Evolutionary conservation across 2,329 filamentous ascomycete genomes (phyloP).

Genomic region (Colletotrichum sp.): DNA sequence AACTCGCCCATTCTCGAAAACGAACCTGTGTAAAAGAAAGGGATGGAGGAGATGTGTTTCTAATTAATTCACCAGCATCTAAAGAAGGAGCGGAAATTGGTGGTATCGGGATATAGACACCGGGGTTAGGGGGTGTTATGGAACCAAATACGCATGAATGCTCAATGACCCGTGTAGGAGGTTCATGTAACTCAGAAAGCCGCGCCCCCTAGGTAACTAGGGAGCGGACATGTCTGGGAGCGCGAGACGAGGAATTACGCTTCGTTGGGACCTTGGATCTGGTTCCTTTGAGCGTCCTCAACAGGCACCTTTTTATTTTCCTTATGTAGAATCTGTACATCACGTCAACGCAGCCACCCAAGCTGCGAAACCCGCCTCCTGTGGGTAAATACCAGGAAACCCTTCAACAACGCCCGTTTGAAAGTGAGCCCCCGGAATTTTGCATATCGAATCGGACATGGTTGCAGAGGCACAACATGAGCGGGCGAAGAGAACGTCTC

Average conservation of each 20-base stretch:
- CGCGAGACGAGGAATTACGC: constrained; percentile 1
- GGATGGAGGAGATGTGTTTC: background rate
- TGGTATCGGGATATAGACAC: constrained; percentile 15
- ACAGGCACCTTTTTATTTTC: constrained; percentile 20
- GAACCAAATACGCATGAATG: constrained; percentile 7
- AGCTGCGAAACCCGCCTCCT: constrained; percentile 17
- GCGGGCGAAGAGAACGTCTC: background rate
- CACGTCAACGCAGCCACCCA: constrained; percentile 17
- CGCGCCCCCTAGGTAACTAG: background rate
- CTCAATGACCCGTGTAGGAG: constrained; percentile 15
- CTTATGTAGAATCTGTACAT: constrained; percentile 27
- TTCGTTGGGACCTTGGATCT: background rate
- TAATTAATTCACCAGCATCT: constrained; percentile 20
- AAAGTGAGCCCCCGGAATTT: background rate
- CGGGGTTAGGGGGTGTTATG: constrained; percentile 4
- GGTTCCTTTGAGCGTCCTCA: background rate
- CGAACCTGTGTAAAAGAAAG: background rate
- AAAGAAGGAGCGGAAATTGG: constrained; percentile 13
- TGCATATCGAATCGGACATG: background rate
- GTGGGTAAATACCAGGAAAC: constrained; percentile 19
- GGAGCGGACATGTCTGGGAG: background rate
- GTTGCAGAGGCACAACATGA: background rate
- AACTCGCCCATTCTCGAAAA: background rate
- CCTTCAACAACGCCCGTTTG: background rate
- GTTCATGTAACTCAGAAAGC: constrained; percentile 3